These are phyloP conservation scores for Nicotiana rustica DNA, from an alignment of 305 asterid species.

Conservation along the genomic window DNA sequence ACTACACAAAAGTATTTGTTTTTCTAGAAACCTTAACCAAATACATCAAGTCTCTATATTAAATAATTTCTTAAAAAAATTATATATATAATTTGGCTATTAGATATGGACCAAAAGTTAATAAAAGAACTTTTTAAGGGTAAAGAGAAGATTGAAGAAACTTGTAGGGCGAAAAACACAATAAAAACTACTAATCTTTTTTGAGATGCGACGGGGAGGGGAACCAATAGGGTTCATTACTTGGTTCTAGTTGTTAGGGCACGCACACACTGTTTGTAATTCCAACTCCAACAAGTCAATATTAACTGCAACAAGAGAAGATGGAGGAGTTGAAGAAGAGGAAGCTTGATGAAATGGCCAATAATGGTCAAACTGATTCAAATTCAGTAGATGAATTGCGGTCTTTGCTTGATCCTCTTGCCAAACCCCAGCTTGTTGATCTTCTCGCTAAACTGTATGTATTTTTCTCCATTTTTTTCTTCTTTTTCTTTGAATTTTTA, in stretches of 20 bases:
- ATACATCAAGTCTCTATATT: too few species aligned
- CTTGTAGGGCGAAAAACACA: not conserved
- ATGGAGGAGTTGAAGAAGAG: slow-evolving; percentile 80
- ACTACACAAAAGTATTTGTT: too few species aligned
- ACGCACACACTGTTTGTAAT: too few species aligned
- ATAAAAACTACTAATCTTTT: too few species aligned
- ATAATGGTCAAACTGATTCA: slow-evolving; percentile 43
- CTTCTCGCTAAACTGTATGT: slow-evolving; percentile 71
- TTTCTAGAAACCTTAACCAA: too few species aligned
- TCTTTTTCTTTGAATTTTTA: not conserved
- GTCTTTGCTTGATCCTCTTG: slow-evolving; percentile 69
- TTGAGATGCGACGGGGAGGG: not conserved
- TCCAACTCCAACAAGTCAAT: too few species aligned
- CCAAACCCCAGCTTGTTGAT: slow-evolving; percentile 80
- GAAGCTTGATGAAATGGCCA: slow-evolving; percentile 61
- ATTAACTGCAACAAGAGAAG: not conserved
- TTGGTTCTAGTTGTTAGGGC: not conserved
- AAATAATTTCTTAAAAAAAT: too few species aligned
- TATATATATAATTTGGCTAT: too few species aligned
- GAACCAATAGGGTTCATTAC: not conserved
- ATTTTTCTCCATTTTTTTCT: slow-evolving; percentile 22
- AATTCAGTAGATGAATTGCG: slow-evolving; percentile 57
- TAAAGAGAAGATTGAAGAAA: not conserved
- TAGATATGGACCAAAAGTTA: too few species aligned
- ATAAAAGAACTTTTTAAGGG: too few species aligned